Conservation (phyloP, 805 yeast species). For the Zygoascus flipseniorum region DNA sequence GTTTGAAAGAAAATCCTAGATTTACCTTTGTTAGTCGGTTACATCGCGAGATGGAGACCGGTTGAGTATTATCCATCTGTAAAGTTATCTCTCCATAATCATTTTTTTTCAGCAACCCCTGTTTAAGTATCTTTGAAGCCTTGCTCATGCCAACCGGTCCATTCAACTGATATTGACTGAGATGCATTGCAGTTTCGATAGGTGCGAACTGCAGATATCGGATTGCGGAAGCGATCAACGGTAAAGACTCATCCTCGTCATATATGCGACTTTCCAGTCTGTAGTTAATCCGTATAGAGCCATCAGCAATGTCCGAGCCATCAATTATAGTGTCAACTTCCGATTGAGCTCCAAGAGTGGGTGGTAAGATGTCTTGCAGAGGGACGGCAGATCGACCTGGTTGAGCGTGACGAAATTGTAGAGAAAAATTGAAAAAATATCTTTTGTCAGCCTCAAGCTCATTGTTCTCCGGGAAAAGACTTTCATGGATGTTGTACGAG, state of each 20-base stretch:
- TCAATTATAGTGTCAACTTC: not conserved
- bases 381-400: not conserved
- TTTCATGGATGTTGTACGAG: not conserved
- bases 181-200: not conserved
- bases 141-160: not conserved
- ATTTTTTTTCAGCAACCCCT: not conserved
- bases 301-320: slow-evolving; percentile 6
- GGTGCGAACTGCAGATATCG: not conserved
- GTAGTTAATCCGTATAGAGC: slow-evolving; percentile 4
- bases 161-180: not conserved
- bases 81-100: not conserved
- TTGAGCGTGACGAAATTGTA: not conserved
- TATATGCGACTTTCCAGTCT: not conserved
- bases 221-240: not conserved
- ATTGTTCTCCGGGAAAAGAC: not conserved
- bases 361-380: slow-evolving; percentile 6
- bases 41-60: not conserved
- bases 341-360: slow-evolving; percentile 8
- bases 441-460: not conserved
- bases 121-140: not conserved
- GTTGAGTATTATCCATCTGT: not conserved
- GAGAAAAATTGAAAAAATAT: not conserved
- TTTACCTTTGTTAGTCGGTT: not conserved
- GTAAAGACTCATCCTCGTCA: not conserved
- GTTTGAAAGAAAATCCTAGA: not conserved